phyloP scores from a whole-genome alignment of 805 yeast genomes.

The Jamesozyma hellenica region DNA sequence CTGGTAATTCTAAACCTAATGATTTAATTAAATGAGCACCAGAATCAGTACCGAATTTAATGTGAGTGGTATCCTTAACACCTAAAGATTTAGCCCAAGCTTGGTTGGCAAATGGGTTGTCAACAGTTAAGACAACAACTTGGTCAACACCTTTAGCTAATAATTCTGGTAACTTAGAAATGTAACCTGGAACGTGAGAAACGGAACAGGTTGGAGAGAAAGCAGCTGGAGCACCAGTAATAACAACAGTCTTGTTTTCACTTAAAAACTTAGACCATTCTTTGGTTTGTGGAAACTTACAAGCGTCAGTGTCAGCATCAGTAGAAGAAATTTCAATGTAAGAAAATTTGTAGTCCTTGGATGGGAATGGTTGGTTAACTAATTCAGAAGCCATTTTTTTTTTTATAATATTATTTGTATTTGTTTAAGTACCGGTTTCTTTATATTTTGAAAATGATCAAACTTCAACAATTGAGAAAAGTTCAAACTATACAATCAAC shows the following conservation, averaged over 20 bases:
- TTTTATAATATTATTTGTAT: neutral
- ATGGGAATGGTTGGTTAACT: slow-evolving; percentile 19
- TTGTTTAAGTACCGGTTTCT: neutral
- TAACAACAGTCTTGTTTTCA: slow-evolving; percentile 45
- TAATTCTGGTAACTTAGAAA: slow-evolving; percentile 37
- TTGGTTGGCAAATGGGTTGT: slow-evolving; percentile 60
- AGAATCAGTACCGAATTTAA: slow-evolving; percentile 60
- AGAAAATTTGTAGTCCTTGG: slow-evolving; percentile 22
- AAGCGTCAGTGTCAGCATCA: slow-evolving; percentile 23
- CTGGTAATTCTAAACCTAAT: slow-evolving; percentile 50
- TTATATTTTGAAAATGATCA: no score
- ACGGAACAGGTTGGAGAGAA: slow-evolving; percentile 76
- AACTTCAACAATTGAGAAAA: no score
- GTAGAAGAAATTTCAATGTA: slow-evolving; percentile 22
- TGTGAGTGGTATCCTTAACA: slow-evolving; percentile 29
- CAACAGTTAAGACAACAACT: slow-evolving; percentile 53
- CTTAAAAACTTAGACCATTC: slow-evolving; percentile 21
- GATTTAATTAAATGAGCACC: slow-evolving; percentile 47
- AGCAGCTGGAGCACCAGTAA: slow-evolving; percentile 79
- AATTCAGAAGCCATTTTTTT: slow-evolving; percentile 39
- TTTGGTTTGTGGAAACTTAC: slow-evolving; percentile 22
- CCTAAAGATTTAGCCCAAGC: slow-evolving; percentile 50
- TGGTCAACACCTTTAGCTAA: slow-evolving; percentile 49
- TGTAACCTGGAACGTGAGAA: slow-evolving; percentile 61
- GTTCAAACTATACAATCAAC: no score